Evolutionary conservation across 2,329 filamentous ascomycete species (phyloP), one percentile per base, ranked within the genome.

Genomic region (Xylogone sp.): DNA sequence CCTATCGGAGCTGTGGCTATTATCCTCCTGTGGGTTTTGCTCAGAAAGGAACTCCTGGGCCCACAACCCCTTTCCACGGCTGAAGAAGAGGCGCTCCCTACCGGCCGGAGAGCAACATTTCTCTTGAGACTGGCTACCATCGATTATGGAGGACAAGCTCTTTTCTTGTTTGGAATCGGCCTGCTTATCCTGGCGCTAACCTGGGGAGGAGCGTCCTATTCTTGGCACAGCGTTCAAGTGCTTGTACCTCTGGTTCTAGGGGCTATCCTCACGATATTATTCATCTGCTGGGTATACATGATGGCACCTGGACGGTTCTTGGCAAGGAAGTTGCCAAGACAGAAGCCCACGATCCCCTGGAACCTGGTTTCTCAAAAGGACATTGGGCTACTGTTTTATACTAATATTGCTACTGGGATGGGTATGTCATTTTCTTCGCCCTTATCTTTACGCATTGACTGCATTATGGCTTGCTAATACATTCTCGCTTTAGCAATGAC

Each of bases 271-370:
- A 61, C 72, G 46, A 55, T 65, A 42, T 34, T 64, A 49, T 65
- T 73, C 61, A 59, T 73, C 58, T 43, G 73, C 58, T 65, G 73
- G 60, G 60, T 74, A 55, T 72, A 72, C 49, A 60, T 75, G n/a
- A 66, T 75, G 49, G 64, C 69, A 46, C 65, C 79, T 0, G 76
- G 73, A 0, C 69, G 71, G 1, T 46, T 68, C 2, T 65, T 82
- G 29, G 68, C 74, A 0, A 65, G 72, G 5, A 62, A 69, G 19
- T 75, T 83, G 27, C 75, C 79, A 2, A 67, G 63, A 46, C 81
- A 86, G 58, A 71, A 73, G 39, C 70, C 83, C 13, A 86, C 87
- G 82, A 73, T 88, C n/a, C 82, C 83, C 0, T 86, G 82, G 66
- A 66, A 71, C 8, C 66, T 87, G 21, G 71, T 87, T 43, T 65